phyloP scores from a whole-genome alignment of 345 rosid genomes.

The Dimocarpus longan region DNA sequence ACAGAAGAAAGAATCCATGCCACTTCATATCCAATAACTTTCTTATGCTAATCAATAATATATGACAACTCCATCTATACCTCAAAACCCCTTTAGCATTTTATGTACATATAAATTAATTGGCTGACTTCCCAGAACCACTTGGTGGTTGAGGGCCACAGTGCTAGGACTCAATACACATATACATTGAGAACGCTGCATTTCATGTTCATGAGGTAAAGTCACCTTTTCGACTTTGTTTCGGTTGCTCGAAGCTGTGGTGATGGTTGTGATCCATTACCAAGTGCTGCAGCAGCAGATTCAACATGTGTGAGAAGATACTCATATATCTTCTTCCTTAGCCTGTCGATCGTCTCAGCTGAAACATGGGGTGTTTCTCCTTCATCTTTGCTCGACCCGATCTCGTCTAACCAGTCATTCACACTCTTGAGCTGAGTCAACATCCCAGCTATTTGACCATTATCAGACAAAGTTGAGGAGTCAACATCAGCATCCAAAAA shows the following conservation, averaged over 20 bases:
- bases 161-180: background rate
- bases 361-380: slow-evolving; percentile 53
- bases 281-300: slow-evolving; percentile 93
- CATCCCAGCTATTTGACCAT: slow-evolving; percentile 90
- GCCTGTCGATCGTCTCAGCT: slow-evolving; percentile 62
- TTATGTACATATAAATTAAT: slow-evolving; percentile 27
- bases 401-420: slow-evolving; percentile 89
- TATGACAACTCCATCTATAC: slow-evolving; percentile 19
- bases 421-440: slow-evolving; percentile 91
- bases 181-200: background rate
- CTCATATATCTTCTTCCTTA: slow-evolving; percentile 86
- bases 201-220: background rate
- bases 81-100: slow-evolving; percentile 27
- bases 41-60: slow-evolving; percentile 11
- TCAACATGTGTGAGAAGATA: slow-evolving; percentile 91
- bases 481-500: slow-evolving; percentile 83
- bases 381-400: slow-evolving; percentile 59
- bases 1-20: background rate
- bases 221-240: slow-evolving; percentile 60
- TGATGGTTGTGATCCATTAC: slow-evolving; percentile 60
- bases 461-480: slow-evolving; percentile 61
- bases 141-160: slow-evolving; percentile 19
- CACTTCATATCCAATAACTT: slow-evolving; percentile 20
- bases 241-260: slow-evolving; percentile 42
- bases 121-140: slow-evolving; percentile 9